Evolutionary conservation across 2,329 filamentous ascomycete species (phyloP).

Genomic region (Bipolaris sorokiniana): DNA sequence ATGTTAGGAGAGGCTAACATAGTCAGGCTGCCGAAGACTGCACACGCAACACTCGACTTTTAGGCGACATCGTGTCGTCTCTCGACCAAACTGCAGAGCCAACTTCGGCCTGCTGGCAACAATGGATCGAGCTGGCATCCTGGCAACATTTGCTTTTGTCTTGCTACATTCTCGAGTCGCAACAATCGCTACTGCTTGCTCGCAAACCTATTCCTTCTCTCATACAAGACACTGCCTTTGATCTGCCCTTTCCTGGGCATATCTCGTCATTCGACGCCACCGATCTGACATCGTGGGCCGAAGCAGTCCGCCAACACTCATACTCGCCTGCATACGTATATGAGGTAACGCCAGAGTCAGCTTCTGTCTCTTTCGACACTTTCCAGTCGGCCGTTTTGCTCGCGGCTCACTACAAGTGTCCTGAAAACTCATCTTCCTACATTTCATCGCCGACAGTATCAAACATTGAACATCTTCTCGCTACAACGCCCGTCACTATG

Average conservation of each 20-base stretch:
- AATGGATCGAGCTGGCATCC: constrained; percentile 42
- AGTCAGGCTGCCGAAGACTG: constrained; percentile 31
- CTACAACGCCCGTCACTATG: constrained; percentile 29
- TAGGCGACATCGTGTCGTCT: constrained; percentile 24
- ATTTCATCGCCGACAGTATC: constrained; percentile 15
- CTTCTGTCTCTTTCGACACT: constrained; percentile 23
- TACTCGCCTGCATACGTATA: constrained; percentile 33
- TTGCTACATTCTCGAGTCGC: constrained; percentile 52
- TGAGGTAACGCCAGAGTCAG: constrained; percentile 26
- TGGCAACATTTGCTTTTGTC: constrained; percentile 49
- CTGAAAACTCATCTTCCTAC: constrained; percentile 23
- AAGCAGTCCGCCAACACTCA: constrained; percentile 26
- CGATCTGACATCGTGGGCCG: constrained; percentile 30
- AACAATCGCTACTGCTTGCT: constrained; percentile 45
- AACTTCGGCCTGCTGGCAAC: constrained; percentile 37
- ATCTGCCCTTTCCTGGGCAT: constrained; percentile 49
- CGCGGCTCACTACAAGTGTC: constrained; percentile 40
- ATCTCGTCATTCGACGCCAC: constrained; percentile 48
- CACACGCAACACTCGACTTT: constrained; percentile 21
- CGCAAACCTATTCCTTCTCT: constrained; percentile 28
- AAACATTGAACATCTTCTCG: constrained; percentile 34
- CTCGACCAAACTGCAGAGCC: constrained; percentile 26
- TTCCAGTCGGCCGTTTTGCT: constrained; percentile 51
- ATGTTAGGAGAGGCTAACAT: constrained; percentile 15
- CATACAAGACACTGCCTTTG: constrained; percentile 28